Conservation (phyloP, 129 eudicot genomes). For the Logfia minima region DNA sequence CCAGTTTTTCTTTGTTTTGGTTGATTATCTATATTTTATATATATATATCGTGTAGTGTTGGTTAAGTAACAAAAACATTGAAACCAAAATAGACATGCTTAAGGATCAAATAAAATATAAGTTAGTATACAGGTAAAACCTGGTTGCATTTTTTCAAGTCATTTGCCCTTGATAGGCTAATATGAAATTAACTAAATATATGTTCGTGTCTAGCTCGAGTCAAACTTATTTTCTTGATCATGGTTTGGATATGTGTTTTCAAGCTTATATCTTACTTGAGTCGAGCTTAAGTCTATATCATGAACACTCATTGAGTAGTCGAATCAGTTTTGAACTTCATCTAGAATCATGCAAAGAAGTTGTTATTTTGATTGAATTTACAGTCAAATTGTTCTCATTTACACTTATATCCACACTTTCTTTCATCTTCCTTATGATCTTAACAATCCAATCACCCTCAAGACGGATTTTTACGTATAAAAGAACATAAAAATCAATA, state of each 20-base stretch:
- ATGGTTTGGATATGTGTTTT: background rate
- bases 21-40: too few relatives aligned
- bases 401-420: background rate
- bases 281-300: background rate
- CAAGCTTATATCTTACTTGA: background rate
- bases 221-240: too few relatives aligned
- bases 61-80: background rate
- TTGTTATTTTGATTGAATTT: too few relatives aligned
- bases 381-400: background rate
- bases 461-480: constrained; percentile 13
- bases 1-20: too few relatives aligned
- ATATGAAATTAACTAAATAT: too few relatives aligned
- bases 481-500: constrained; percentile 27
- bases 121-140: too few relatives aligned
- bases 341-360: background rate
- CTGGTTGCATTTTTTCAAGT: too few relatives aligned
- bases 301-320: background rate
- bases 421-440: background rate
- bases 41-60: background rate
- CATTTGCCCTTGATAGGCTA: too few relatives aligned
- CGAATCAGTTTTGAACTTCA: background rate
- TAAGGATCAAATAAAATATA: too few relatives aligned
- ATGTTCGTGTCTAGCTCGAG: too few relatives aligned
- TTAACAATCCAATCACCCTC: constrained; percentile 17
- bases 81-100: too few relatives aligned